Conservation (phyloP, 768 basidiomycete genomes). For the Macrolepiota fuliginosa region DNA sequence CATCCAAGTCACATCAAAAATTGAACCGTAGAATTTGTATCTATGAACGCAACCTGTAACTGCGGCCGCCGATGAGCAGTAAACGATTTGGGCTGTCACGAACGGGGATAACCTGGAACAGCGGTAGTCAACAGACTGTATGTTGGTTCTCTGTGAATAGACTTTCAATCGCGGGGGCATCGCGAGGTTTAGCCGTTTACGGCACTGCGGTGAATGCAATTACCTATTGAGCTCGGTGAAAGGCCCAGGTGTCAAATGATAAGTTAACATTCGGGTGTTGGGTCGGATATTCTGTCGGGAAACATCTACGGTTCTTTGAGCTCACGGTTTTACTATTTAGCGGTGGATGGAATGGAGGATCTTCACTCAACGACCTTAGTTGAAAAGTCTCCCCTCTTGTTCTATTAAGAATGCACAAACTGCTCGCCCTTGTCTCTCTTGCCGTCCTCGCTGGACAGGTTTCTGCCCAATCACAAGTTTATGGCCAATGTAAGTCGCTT, state of each 20-base stretch:
- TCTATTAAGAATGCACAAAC: slow-evolving; percentile 20
- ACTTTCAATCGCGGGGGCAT: not conserved
- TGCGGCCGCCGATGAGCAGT: too few species aligned
- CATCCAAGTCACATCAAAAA: too few species aligned
- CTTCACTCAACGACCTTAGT: not conserved
- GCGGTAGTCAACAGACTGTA: not conserved
- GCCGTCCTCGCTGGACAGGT: slow-evolving; percentile 19
- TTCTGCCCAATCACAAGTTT: slow-evolving; percentile 27
- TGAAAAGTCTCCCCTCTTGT: not conserved
- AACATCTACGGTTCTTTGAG: not conserved
- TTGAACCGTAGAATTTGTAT: too few species aligned
- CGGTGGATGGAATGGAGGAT: not conserved
- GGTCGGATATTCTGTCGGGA: slow-evolving; percentile 5
- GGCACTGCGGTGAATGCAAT: not conserved
- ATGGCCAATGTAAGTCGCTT: slow-evolving; percentile 32
- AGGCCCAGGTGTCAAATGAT: slow-evolving; percentile 4
- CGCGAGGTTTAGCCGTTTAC: slow-evolving; percentile 10
- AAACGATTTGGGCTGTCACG: too few species aligned
- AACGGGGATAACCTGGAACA: not conserved
- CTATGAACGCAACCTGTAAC: too few species aligned
- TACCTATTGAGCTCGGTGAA: not conserved
- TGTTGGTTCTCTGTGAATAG: not conserved
- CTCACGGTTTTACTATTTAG: not conserved
- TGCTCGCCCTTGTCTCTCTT: slow-evolving; percentile 22
- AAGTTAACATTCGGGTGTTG: not conserved